phyloP scores from a whole-genome alignment of 75 land plant species.

The Picea glauca region DNA sequence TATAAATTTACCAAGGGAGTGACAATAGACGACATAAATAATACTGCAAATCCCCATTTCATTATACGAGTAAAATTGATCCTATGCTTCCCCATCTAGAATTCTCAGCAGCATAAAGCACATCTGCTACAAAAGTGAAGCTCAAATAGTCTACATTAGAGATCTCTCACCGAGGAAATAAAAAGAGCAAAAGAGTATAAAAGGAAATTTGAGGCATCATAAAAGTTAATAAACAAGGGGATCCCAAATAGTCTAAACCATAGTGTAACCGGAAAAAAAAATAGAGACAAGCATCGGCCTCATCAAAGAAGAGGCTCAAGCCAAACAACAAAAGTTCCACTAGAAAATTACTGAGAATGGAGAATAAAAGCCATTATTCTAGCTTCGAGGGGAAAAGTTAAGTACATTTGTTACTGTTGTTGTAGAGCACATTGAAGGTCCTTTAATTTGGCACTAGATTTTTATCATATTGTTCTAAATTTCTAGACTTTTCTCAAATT shows the following conservation, averaged over 20 bases:
- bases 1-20: background rate
- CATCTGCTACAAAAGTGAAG: background rate
- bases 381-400: background rate
- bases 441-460: background rate
- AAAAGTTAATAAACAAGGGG: background rate
- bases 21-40: too few relatives aligned
- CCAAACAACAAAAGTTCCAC: background rate
- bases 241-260: background rate
- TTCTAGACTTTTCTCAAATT: too few relatives aligned
- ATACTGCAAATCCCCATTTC: background rate
- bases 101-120: background rate
- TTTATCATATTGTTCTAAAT: background rate
- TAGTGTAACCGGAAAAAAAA: background rate
- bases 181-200: too few relatives aligned
- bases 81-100: background rate
- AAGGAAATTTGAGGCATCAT: too few relatives aligned
- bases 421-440: background rate
- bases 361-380: background rate
- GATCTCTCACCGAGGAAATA: background rate
- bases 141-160: background rate
- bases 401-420: background rate
- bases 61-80: background rate
- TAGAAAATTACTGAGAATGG: background rate
- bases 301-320: background rate
- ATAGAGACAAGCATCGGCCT: background rate